These are phyloP conservation scores for Blastobotrys arbuscula DNA, from an alignment of 1,139 yeast genomes.

Conservation along the genomic window DNA sequence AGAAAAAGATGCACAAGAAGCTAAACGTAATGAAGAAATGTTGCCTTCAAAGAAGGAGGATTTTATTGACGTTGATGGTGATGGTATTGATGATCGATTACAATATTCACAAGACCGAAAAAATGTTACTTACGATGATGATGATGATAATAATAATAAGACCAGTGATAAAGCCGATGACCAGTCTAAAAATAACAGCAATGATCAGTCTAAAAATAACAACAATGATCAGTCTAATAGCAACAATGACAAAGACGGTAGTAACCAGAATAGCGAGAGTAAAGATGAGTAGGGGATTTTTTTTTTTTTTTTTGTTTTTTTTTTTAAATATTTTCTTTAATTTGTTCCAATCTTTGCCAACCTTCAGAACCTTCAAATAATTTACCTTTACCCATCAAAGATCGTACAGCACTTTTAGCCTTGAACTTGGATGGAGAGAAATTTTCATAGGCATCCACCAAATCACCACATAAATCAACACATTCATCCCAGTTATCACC, in stretches of 20 bases:
- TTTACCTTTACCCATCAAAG: conserved; percentile 75
- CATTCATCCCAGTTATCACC: conserved; percentile 72
- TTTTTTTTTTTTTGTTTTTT: no score
- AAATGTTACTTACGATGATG: neutral
- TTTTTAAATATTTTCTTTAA: conserved; percentile 36
- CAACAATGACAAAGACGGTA: neutral
- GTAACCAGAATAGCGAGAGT: no score
- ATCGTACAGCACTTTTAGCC: conserved; percentile 64
- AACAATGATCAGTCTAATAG: no score
- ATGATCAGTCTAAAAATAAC: neutral
- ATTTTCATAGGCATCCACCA: conserved; percentile 82
- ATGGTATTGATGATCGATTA: conserved; percentile 1
- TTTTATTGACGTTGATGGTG: conserved; percentile 1
- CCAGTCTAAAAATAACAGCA: neutral
- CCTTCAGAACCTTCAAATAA: conserved; percentile 79
- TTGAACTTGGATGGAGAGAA: conserved; percentile 79
- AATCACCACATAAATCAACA: conserved; percentile 71
- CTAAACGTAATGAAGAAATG: conserved; percentile 6
- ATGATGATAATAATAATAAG: neutral
- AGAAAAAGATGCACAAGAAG: conserved; percentile 7
- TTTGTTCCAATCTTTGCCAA: conserved; percentile 57
- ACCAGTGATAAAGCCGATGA: neutral
- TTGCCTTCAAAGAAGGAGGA: conserved; percentile 4
- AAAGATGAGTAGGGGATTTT: no score
- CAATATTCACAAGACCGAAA: neutral